Percentiles rank a stretch among this genome's conserved stretches.
Evolutionary conservation across 1,284 basidiomycete genomes (phyloP).

Genomic region (Sutorius eximius): DNA sequence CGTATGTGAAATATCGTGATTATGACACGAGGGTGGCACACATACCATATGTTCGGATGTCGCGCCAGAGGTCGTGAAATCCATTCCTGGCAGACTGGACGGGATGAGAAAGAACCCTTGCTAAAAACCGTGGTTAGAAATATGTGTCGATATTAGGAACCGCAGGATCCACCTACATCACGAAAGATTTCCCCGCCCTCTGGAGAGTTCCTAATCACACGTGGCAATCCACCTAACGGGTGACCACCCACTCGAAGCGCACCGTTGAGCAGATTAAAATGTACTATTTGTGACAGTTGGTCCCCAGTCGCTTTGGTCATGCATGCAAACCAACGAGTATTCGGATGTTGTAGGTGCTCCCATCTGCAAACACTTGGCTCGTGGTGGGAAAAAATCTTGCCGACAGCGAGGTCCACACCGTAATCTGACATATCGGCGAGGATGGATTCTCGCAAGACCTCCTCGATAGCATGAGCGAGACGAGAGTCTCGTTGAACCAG

Average conservation of each 20-base stretch:
- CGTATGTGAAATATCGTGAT: not conserved
- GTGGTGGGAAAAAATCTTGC: constrained; percentile 30
- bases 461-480: constrained; percentile 31
- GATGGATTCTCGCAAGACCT: constrained; percentile 11
- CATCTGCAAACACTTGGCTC: not conserved
- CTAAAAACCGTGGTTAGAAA: no score
- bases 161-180: not conserved
- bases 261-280: constrained; percentile 3
- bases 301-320: not conserved
- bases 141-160: no score
- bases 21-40: fast-evolving
- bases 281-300: not conserved
- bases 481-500: constrained; percentile 24
- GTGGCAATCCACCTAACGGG: constrained; percentile 38
- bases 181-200: not conserved
- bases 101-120: constrained; percentile 32
- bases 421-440: not conserved
- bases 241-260: not conserved
- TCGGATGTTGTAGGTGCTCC: no score
- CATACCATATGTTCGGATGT: constrained; percentile 23
- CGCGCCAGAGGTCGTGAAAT: constrained; percentile 31
- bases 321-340: not conserved
- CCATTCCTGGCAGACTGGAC: constrained; percentile 35
- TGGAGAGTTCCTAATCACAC: constrained; percentile 20
- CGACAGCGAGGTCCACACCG: constrained; percentile 38